Percentiles rank a stretch among this genome's conserved stretches.
Conservation (phyloP, 2,329 filamentous ascomycete genomes). For the Phialemonium atrogriseum region DNA sequence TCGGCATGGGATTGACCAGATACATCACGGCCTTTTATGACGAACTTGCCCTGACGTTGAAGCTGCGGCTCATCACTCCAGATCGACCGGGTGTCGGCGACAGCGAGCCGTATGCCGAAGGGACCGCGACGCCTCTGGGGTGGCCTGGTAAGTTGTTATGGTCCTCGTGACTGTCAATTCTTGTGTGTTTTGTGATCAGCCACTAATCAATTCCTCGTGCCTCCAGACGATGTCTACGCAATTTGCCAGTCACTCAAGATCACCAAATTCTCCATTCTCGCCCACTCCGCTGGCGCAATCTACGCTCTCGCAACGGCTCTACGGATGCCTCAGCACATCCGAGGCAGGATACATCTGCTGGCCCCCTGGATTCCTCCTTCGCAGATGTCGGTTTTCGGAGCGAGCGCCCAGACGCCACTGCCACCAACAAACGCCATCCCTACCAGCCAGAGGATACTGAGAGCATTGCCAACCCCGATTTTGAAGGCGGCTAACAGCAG, state of each 20-base stretch:
- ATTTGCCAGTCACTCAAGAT: conserved; percentile 91
- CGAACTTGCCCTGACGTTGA: conserved; percentile 81
- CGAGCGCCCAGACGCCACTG: conserved; percentile 55
- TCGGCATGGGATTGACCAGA: conserved; percentile 93
- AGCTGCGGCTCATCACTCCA: conserved; percentile 82
- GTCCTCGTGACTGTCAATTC: background rate
- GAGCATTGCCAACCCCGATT: conserved; percentile 81
- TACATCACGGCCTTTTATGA: conserved; percentile 98
- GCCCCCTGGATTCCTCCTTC: conserved; percentile 97
- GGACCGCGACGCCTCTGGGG: conserved; percentile 75
- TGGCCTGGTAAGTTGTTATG: conserved; percentile 68
- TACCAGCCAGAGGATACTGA: conserved; percentile 82
- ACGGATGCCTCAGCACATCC: conserved; percentile 92
- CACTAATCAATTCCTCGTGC: conserved; percentile 1
- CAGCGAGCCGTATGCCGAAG: conserved; percentile 76
- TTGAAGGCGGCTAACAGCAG: conserved; percentile 91
- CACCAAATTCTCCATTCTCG: conserved; percentile 90
- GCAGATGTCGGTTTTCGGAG: conserved; percentile 73
- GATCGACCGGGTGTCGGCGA: conserved; percentile 91
- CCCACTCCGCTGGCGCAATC: conserved; percentile 95
- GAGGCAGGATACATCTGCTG: conserved; percentile 85
- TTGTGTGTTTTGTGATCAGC: background rate
- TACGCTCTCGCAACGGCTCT: conserved; percentile 93
- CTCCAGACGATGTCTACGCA: conserved; percentile 69
- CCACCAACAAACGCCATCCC: conserved; percentile 82